A percentile compares a stretch with the other conserved stretches of the same genome.
These are phyloP conservation scores for Syzygium jambos DNA, from an alignment of 345 rosid genomes.

Conservation along the genomic window DNA sequence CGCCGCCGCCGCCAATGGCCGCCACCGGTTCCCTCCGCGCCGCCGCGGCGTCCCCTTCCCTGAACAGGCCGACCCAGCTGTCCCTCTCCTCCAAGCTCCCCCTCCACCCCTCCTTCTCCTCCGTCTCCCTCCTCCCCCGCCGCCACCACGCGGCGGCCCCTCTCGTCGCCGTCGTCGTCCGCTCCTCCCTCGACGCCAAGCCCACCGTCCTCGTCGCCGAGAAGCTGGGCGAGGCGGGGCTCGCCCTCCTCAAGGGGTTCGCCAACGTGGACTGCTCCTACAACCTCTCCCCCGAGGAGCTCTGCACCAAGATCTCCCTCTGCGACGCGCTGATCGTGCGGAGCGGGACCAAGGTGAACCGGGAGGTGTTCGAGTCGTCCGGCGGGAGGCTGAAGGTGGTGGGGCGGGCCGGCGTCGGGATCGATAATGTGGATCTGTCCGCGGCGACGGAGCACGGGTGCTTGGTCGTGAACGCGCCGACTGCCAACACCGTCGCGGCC, in stretches of 20 bases:
- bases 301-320: slow-evolving; percentile 83
- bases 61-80: slow-evolving; percentile 18
- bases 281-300: slow-evolving; percentile 80
- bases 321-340: slow-evolving; percentile 82
- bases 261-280: slow-evolving; percentile 77
- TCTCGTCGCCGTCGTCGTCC: slow-evolving; percentile 3
- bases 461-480: slow-evolving; percentile 87
- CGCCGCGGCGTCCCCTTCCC: slow-evolving; percentile 11
- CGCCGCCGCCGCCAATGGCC: slow-evolving; percentile 7
- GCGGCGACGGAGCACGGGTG: slow-evolving; percentile 92
- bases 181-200: slow-evolving; percentile 29
- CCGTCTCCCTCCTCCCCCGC: slow-evolving; percentile 11
- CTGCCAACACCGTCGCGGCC: slow-evolving; percentile 87
- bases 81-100: slow-evolving; percentile 22
- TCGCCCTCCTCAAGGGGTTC: slow-evolving; percentile 43
- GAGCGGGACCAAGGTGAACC: slow-evolving; percentile 71
- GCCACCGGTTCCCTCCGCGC: slow-evolving; percentile 11
- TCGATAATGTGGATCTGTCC: slow-evolving; percentile 86
- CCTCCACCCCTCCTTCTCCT: slow-evolving; percentile 19
- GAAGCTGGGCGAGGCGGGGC: slow-evolving; percentile 78
- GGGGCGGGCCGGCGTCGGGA: slow-evolving; percentile 93
- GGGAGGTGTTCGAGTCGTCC: slow-evolving; percentile 77
- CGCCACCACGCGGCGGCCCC: slow-evolving; percentile 6
- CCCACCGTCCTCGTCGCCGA: slow-evolving; percentile 82
- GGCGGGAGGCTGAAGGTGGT: slow-evolving; percentile 81